These are phyloP conservation scores for Coniophora puteana DNA, from an alignment of 1,284 basidiomycete species.

Conservation along the genomic window DNA sequence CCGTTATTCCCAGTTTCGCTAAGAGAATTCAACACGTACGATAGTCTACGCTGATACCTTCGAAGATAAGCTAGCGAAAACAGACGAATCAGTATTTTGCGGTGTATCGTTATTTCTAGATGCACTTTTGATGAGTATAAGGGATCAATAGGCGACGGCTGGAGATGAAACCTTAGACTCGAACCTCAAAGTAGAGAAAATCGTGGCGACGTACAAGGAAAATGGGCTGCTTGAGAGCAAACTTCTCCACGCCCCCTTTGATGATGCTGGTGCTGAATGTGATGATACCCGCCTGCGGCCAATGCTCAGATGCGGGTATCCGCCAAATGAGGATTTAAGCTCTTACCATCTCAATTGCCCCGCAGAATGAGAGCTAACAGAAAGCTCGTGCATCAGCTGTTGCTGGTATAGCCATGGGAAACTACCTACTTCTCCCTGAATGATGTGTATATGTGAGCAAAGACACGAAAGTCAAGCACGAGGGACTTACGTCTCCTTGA, in stretches of 20 bases:
- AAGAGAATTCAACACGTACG: slow-evolving; percentile 38
- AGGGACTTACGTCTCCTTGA: slow-evolving; percentile 63
- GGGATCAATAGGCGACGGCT: slow-evolving; percentile 75
- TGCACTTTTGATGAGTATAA: slow-evolving; percentile 63
- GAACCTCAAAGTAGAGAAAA: not conserved
- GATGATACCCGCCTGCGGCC: slow-evolving; percentile 62
- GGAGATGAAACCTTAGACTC: not conserved
- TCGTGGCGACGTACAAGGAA: slow-evolving; percentile 56
- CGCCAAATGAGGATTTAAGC: not conserved
- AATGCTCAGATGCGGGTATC: not conserved
- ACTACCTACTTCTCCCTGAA: slow-evolving; percentile 54
- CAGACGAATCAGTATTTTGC: not conserved
- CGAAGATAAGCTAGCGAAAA: slow-evolving; percentile 53
- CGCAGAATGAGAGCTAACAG: slow-evolving; percentile 65
- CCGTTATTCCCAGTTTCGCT: slow-evolving; percentile 3
- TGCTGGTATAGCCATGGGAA: not conserved
- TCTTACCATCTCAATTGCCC: slow-evolving; percentile 78
- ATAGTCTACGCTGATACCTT: slow-evolving; percentile 70
- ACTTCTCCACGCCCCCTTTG: slow-evolving; percentile 73
- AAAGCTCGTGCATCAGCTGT: slow-evolving; percentile 5
- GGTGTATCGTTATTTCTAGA: slow-evolving; percentile 2
- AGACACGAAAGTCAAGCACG: not conserved
- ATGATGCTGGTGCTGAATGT: slow-evolving; percentile 74
- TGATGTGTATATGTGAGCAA: slow-evolving; percentile 3
- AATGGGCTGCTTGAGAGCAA: slow-evolving; percentile 72